Evolutionary conservation across 495 filamentous ascomycete species (phyloP).

Genomic region (Glutinoglossum americanum): DNA sequence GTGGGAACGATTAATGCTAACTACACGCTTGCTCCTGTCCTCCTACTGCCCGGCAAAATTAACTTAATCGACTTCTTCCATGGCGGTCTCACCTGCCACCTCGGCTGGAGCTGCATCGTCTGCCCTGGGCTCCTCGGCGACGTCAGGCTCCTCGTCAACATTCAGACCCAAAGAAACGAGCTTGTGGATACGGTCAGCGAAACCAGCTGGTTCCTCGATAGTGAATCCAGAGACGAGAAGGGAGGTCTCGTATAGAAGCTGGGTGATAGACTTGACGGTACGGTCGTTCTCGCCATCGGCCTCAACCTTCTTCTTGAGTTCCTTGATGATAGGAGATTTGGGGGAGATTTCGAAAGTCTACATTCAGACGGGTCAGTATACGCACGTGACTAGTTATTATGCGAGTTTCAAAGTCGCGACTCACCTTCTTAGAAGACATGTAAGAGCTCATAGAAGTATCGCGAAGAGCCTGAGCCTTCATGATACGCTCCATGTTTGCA

Average conservation of each 20-base stretch:
- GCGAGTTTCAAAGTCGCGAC: not conserved
- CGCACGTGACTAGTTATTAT: not conserved
- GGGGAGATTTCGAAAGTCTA: slow-evolving; percentile 98
- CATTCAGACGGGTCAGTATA: not conserved
- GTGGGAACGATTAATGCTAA: not conserved
- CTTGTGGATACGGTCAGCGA: slow-evolving; percentile 98
- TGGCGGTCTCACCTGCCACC: slow-evolving; percentile 2
- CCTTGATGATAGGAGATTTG: slow-evolving; percentile 91
- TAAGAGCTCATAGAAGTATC: slow-evolving; percentile 98
- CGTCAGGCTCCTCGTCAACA: slow-evolving; percentile 77
- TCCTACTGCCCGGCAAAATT: not conserved
- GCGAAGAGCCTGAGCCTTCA: slow-evolving; percentile 99
- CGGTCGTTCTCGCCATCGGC: slow-evolving; percentile 91
- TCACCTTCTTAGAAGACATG: slow-evolving; percentile 92
- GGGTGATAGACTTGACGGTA: slow-evolving; percentile 94
- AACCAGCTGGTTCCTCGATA: slow-evolving; percentile 92
- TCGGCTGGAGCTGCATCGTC: slow-evolving; percentile 22
- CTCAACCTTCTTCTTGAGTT: slow-evolving; percentile 97
- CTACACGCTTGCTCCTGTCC: not conserved
- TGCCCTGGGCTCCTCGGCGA: slow-evolving; percentile 38
- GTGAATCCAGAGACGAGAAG: slow-evolving; percentile 97
- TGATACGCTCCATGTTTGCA: slow-evolving; percentile 99
- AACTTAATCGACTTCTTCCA: slow-evolving; percentile 8
- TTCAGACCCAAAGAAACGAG: slow-evolving; percentile 90
- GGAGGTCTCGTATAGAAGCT: slow-evolving; percentile 95